Base-by-base conservation (phyloP, 345 rosid genomes). In the Citrus cavaleriei region DNA sequence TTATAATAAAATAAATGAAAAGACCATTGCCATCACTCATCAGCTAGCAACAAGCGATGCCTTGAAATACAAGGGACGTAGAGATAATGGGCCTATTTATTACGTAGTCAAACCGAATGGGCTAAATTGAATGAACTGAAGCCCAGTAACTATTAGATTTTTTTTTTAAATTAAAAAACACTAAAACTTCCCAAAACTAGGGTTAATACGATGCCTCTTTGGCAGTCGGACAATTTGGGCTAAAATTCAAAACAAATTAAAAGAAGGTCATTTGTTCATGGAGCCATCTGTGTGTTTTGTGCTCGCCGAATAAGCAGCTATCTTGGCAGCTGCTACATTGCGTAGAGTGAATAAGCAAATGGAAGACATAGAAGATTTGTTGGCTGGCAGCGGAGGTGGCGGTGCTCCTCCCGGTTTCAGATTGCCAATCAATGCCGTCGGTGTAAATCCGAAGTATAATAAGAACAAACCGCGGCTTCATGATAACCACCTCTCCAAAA, bases 281-380 rank as follows among this genome's bases (percentile, higher is more conserved):
- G 13, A 13, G 51, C 51, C 51, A 46, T 46, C 18, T 13, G 51
- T 13, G 51, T 3, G 51, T 3, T 12, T 46, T 46, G 51, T 46
- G 51, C 18, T 46, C 5, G 51, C 18, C 14, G 51, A 46, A 13
- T 46, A 3, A 46, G 51, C 51, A 13, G 51, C 18, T 46, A 1
- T 12, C 51, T 3, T 13, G 51, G 16, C 51, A 4, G 58, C 21
- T 16, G 58, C 68, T 63, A 0, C 5, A 38, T 21, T 58, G 76
- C 76, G 2, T 21, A 3, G 38, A n/a, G 55, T 25, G 18, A 74
- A 27, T 19, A 19, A 38, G 70, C 72, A 68, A 82, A 93, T 93
- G 98, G 97, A 93, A 75, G 97, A 93, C 87, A 95, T 93, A 49
- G 97, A 95, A 80, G 98, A 93, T 84, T 81, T 95, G 87, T 62